A percentile compares a stretch with the other conserved stretches of the same genome.
Evolutionary conservation across 2,329 filamentous ascomycete genomes (phyloP).

Genomic region (Penicillium paneum): DNA sequence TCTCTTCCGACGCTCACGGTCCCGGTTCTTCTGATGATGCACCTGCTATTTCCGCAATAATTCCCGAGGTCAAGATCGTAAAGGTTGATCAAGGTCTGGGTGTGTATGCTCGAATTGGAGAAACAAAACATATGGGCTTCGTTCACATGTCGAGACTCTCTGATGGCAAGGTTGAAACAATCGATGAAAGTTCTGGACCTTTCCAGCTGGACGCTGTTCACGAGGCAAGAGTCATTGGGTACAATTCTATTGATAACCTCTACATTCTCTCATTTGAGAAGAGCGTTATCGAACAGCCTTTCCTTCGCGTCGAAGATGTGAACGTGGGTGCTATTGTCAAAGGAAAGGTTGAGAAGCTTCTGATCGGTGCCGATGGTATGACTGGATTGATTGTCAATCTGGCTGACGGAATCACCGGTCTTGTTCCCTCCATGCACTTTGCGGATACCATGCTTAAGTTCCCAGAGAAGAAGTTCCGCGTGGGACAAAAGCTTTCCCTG

Average conservation of each 20-base stretch:
- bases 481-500: conserved; percentile 78
- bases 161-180: conserved; percentile 80
- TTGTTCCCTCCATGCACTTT: conserved; percentile 83
- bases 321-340: conserved; percentile 75
- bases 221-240: conserved; percentile 76
- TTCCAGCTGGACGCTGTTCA: conserved; percentile 78
- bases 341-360: conserved; percentile 78
- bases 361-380: conserved; percentile 74
- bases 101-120: conserved; percentile 71
- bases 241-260: conserved; percentile 80
- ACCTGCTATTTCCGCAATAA: conserved; percentile 59
- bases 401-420: conserved; percentile 81
- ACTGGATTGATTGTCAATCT: conserved; percentile 78
- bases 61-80: conserved; percentile 74
- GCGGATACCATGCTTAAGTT: conserved; percentile 84
- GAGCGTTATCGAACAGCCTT: conserved; percentile 78
- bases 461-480: conserved; percentile 93
- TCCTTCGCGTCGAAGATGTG: conserved; percentile 87
- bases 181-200: conserved; percentile 72
- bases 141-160: conserved; percentile 92
- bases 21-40: conserved; percentile 47
- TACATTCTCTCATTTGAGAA: conserved; percentile 83
- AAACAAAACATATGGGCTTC: conserved; percentile 70
- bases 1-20: conserved; percentile 43
- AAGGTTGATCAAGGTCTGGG: conserved; percentile 78